Percentiles rank a stretch among this genome's conserved stretches.
Evolutionary conservation across 2,329 filamentous ascomycete genomes (phyloP).

Genomic region (Microsporum audouinii): DNA sequence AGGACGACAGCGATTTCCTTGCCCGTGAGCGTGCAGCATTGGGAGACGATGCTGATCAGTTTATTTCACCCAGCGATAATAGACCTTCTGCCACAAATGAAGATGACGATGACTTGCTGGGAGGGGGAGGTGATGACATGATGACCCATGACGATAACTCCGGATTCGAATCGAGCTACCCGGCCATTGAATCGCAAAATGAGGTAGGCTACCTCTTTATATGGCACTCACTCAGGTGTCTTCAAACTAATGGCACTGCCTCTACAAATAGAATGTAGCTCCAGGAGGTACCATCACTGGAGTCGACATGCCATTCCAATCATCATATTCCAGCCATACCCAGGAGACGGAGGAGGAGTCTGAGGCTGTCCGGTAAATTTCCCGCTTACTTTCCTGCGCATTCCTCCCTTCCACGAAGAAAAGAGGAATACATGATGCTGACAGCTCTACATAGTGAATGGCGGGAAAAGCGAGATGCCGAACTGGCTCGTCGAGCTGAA

Average conservation of each 20-base stretch:
- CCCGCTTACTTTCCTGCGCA: neutral
- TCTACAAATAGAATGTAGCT: constrained; percentile 49
- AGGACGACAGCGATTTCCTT: constrained; percentile 69
- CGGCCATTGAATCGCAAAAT: constrained; percentile 63
- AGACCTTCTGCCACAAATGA: constrained; percentile 41
- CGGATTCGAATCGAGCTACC: constrained; percentile 81
- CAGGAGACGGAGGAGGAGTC: constrained; percentile 66
- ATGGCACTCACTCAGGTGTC: neutral
- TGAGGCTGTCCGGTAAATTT: constrained; percentile 58
- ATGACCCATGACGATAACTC: constrained; percentile 33
- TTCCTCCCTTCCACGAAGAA: neutral
- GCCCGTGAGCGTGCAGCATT: constrained; percentile 80
- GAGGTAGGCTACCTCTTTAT: constrained; percentile 45
- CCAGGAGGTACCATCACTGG: constrained; percentile 73
- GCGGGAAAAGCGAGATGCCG: constrained; percentile 77
- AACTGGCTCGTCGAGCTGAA: constrained; percentile 72
- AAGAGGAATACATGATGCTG: neutral
- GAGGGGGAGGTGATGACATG: constrained; percentile 38
- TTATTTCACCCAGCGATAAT: constrained; percentile 61
- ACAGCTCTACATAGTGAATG: constrained; percentile 48
- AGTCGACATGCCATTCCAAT: constrained; percentile 45
- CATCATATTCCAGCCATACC: constrained; percentile 39
- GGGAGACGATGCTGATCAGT: constrained; percentile 87
- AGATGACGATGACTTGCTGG: constrained; percentile 59
- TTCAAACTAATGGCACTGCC: neutral